phyloP scores from a whole-genome alignment of 352 stramenopile species.

The Phytopythium boreale region DNA sequence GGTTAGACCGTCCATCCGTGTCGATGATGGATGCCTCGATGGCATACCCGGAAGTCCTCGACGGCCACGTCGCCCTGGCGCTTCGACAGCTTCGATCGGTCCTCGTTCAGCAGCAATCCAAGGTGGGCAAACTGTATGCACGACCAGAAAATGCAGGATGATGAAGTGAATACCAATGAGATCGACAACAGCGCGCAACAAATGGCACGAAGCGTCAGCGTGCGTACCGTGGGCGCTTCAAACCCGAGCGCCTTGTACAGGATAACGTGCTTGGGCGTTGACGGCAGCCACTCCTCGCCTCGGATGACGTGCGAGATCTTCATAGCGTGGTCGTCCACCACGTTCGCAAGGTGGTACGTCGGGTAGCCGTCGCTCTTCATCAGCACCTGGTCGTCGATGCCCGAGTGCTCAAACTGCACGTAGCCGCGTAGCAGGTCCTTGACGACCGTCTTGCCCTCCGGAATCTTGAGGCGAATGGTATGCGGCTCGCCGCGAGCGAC shows the following conservation, averaged over 20 bases:
- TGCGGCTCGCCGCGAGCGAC: slow-evolving; percentile 87
- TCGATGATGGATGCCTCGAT: background rate
- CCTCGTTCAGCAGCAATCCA: slow-evolving; percentile 95
- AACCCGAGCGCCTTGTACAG: slow-evolving; percentile 90
- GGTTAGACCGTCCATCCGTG: background rate
- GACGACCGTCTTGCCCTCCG: slow-evolving; percentile 89
- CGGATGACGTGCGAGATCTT: slow-evolving; percentile 97
- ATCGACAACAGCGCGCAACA: background rate
- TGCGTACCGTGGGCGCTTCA: slow-evolving; percentile 47
- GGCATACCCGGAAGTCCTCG: slow-evolving; percentile 93
- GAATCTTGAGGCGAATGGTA: slow-evolving; percentile 96
- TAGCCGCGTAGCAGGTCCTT: slow-evolving; percentile 96
- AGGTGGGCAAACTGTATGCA: slow-evolving; percentile 78
- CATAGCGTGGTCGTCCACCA: slow-evolving; percentile 97
- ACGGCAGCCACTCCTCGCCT: slow-evolving; percentile 93
- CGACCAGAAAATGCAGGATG: no score
- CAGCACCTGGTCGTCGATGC: slow-evolving; percentile 91
- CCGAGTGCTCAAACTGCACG: slow-evolving; percentile 86
- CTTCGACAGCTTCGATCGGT: slow-evolving; percentile 98
- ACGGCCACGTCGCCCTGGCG: slow-evolving; percentile 96
- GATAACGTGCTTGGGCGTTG: slow-evolving; percentile 89
- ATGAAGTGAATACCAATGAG: background rate
- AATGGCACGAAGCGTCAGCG: background rate
- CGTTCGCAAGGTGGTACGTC: slow-evolving; percentile 92
- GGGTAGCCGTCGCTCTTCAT: slow-evolving; percentile 93